Conservation (phyloP, 371 early-diverging fungal species). For the Circinella minor region DNA sequence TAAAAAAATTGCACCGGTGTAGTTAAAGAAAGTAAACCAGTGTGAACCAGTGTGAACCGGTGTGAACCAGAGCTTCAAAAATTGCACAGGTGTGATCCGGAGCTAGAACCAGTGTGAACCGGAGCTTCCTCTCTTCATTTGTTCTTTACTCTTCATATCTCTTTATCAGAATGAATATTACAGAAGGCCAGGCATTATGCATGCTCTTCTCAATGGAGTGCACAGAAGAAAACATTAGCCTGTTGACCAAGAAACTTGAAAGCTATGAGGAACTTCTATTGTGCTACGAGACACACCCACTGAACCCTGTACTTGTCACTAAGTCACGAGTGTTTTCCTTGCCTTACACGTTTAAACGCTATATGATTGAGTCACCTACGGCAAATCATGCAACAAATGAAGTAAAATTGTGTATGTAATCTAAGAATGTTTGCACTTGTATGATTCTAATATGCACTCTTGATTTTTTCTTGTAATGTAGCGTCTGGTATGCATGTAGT, state of each 20-base stretch:
- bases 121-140: constrained; percentile 3
- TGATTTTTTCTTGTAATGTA: constrained; percentile 1
- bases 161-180: constrained; percentile 6
- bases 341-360: constrained; percentile 4
- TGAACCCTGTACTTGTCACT: constrained; percentile 4
- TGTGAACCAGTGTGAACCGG: not conserved
- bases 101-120: constrained; percentile 4
- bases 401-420: constrained; percentile 4
- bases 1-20: not conserved
- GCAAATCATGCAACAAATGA: constrained; percentile 5
- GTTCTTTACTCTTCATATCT: constrained; percentile 2
- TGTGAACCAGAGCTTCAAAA: constrained; percentile 1
- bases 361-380: constrained; percentile 3
- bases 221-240: constrained; percentile 5
- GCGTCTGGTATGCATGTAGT: constrained; percentile 3
- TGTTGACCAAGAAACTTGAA: constrained; percentile 6
- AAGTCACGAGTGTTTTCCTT: constrained; percentile 3
- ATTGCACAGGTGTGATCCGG: not conserved
- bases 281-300: not conserved
- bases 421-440: constrained; percentile 2
- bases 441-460: constrained; percentile 1
- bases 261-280: constrained; percentile 1
- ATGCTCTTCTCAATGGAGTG: constrained; percentile 2
- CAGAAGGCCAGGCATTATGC: constrained; percentile 6
- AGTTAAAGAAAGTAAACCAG: too few species aligned